Evolutionary conservation across 768 basidiomycete genomes (phyloP).

Genomic region (Panellus pusillus): DNA sequence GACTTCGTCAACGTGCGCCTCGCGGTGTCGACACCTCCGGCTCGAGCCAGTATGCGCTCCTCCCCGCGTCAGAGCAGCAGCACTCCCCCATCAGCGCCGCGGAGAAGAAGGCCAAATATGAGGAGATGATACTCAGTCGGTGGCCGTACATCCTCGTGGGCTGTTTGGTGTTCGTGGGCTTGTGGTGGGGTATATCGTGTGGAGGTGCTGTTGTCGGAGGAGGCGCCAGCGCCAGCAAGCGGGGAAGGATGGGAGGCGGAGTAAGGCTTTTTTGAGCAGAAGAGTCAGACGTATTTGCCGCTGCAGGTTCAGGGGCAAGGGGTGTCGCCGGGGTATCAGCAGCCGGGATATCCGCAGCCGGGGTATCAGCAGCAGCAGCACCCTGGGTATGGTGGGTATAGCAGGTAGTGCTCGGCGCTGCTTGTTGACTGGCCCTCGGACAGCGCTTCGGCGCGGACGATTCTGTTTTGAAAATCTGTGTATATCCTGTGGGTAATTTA

Average conservation of each 20-base stretch:
- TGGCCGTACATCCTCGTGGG: conserved; percentile 72
- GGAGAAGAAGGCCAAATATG: conserved; percentile 67
- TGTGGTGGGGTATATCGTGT: conserved; percentile 42
- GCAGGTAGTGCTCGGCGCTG: too few species aligned
- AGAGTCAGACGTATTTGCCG: conserved; percentile 20
- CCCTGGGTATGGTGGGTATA: too few species aligned
- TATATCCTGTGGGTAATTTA: too few species aligned
- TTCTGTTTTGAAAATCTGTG: too few species aligned
- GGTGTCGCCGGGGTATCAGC: too few species aligned
- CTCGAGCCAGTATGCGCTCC: conserved; percentile 36
- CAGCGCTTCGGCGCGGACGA: too few species aligned
- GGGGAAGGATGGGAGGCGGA: neutral
- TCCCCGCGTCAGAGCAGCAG: conserved; percentile 45
- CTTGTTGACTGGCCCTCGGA: too few species aligned
- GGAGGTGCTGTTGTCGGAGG: conserved; percentile 48
- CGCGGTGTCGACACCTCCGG: conserved; percentile 40
- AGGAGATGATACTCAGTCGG: conserved; percentile 63
- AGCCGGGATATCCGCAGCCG: too few species aligned
- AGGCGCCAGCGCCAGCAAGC: conserved; percentile 1
- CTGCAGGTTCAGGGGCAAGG: conserved; percentile 16
- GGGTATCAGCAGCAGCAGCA: too few species aligned
- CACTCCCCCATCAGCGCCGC: conserved; percentile 41
- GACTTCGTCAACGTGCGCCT: conserved; percentile 38
- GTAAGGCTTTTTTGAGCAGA: conserved; percentile 17
- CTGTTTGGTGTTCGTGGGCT: conserved; percentile 50